Percentiles rank a stretch among this genome's conserved stretches.
These are phyloP conservation scores for Phytophthora palmivora DNA, from an alignment of 352 stramenopile genomes.

Conservation along the genomic window DNA sequence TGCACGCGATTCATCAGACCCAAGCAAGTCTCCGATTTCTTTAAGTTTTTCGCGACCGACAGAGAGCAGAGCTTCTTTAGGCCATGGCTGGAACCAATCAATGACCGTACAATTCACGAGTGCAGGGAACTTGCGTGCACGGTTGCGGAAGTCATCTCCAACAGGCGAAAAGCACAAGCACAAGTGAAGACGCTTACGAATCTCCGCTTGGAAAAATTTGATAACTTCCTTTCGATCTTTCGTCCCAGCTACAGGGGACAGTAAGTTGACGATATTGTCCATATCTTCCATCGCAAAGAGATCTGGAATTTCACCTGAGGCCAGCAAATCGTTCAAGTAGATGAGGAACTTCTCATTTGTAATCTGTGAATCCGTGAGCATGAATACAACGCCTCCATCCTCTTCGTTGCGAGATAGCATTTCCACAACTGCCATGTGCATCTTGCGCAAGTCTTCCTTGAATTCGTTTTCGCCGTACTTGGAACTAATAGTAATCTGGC, in stretches of 20 bases:
- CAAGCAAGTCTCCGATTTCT: slow-evolving; percentile 86
- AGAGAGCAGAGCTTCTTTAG: slow-evolving; percentile 92
- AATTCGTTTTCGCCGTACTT: slow-evolving; percentile 97
- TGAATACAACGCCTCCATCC: slow-evolving; percentile 92
- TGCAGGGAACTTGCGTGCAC: slow-evolving; percentile 94
- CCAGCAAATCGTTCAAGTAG: slow-evolving; percentile 96
- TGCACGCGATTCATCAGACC: slow-evolving; percentile 72
- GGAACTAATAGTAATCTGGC: slow-evolving; percentile 95
- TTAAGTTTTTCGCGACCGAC: slow-evolving; percentile 92
- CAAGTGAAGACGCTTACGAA: slow-evolving; percentile 95
- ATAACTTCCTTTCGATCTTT: slow-evolving; percentile 94
- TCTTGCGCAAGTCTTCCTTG: slow-evolving; percentile 96
- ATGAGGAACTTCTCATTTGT: slow-evolving; percentile 98
- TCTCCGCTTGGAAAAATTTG: slow-evolving; percentile 95
- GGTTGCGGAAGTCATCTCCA: slow-evolving; percentile 95
- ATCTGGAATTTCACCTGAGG: slow-evolving; percentile 94
- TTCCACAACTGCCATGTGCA: slow-evolving; percentile 95
- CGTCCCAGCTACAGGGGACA: slow-evolving; percentile 71
- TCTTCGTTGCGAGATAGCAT: slow-evolving; percentile 89
- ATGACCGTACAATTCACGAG: slow-evolving; percentile 97
- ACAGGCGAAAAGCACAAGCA: slow-evolving; percentile 96
- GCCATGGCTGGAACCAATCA: slow-evolving; percentile 95
- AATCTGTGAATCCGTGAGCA: slow-evolving; percentile 96
- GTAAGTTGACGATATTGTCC: slow-evolving; percentile 93
- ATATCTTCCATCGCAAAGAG: slow-evolving; percentile 95